These are phyloP conservation scores for Ustilaginoidea virens DNA, from an alignment of 2,329 filamentous ascomycete genomes.

Conservation along the genomic window DNA sequence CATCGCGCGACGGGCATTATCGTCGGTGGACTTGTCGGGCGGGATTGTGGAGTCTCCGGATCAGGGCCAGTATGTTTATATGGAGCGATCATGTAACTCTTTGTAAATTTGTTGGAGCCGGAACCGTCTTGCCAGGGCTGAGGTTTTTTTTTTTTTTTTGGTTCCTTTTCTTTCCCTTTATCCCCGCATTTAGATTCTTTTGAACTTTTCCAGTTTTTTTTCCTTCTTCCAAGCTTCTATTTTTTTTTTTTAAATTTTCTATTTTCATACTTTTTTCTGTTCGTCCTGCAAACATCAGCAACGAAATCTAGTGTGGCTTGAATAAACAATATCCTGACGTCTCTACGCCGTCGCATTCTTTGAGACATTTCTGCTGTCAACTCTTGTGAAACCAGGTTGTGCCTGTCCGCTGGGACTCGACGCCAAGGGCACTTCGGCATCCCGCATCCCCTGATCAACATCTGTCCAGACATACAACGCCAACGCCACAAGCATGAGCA, in stretches of 20 bases:
- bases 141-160: not conserved
- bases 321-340: not conserved
- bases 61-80: conserved; percentile 1
- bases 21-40: conserved; percentile 3
- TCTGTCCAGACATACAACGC: conserved; percentile 8
- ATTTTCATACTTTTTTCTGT: no score
- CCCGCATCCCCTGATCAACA: conserved; percentile 7
- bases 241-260: no score
- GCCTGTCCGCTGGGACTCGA: no score
- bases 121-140: not conserved
- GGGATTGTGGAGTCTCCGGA: not conserved
- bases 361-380: not conserved
- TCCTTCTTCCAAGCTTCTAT: no score
- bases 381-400: not conserved
- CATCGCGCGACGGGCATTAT: conserved; percentile 6
- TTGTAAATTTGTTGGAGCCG: no score
- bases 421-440: conserved; percentile 6
- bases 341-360: not conserved
- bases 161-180: not conserved
- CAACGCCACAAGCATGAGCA: conserved; percentile 7
- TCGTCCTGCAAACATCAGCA: no score
- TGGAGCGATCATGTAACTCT: not conserved
- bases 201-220: no score
- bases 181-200: not conserved
- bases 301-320: no score